Evolutionary conservation across 345 rosid species (phyloP).

Genomic region (Aurinia saxatilis): DNA sequence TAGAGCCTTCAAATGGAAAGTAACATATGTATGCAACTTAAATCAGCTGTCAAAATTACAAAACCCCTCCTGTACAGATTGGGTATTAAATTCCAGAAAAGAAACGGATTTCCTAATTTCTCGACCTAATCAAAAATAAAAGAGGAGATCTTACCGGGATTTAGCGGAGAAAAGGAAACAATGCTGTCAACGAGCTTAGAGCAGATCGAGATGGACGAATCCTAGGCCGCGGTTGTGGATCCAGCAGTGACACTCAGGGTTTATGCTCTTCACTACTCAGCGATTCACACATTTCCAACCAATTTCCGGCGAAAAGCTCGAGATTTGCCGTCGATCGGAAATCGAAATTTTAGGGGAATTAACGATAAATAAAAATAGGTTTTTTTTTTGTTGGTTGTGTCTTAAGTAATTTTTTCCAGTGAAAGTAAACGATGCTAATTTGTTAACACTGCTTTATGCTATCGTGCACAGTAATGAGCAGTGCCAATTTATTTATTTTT

Average conservation of each 20-base stretch:
- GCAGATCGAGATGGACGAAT: slow-evolving; percentile 23
- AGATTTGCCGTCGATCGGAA: slow-evolving; percentile 24
- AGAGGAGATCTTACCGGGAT: too few relatives aligned
- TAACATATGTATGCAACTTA: too few relatives aligned
- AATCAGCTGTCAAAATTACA: too few relatives aligned
- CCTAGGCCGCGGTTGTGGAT: background rate
- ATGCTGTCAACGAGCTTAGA: background rate
- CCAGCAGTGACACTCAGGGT: slow-evolving; percentile 22
- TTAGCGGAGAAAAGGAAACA: background rate
- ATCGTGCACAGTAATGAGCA: too few relatives aligned
- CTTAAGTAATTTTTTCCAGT: slow-evolving; percentile 21
- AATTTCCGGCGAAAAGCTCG: slow-evolving; percentile 19
- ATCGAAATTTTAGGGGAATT: slow-evolving; percentile 30
- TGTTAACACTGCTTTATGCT: slow-evolving; percentile 24
- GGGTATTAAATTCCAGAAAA: too few relatives aligned
- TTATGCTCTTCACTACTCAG: slow-evolving; percentile 11
- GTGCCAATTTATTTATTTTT: too few relatives aligned
- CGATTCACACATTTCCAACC: background rate
- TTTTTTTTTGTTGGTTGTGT: background rate
- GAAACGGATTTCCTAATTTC: too few relatives aligned
- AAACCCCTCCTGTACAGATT: too few relatives aligned
- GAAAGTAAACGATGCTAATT: slow-evolving; percentile 33
- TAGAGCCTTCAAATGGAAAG: too few relatives aligned
- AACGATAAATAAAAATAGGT: slow-evolving; percentile 15
- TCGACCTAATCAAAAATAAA: too few relatives aligned